Base-by-base conservation (phyloP, 2,329 filamentous ascomycete species). In the Rhinocladiella similis region DNA sequence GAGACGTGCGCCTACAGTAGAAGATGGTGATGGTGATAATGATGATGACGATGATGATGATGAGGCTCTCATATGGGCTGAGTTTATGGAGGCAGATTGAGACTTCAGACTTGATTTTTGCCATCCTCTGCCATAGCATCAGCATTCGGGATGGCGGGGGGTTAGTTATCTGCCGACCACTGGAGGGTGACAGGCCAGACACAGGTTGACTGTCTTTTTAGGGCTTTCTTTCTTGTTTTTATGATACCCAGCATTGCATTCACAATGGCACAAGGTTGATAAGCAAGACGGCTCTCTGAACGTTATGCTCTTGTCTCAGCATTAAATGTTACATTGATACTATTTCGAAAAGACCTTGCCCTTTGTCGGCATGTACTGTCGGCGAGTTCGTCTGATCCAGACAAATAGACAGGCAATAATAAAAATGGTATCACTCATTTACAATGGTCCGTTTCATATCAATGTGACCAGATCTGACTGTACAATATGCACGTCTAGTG, bases 161-260 rank as follows among this genome's bases (percentile, higher is more conserved):
- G 16, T 14, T 45, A 46, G 35, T 14, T 27, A 33, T 33, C 3
- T 29, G 20, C 20, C 46, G 29, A 12, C 29, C 6, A 33, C 3
- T 33, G 3, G 29, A 33, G 6, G 29, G 29, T 6, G 3, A 33
- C 29, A 33, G 29, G 10, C 29, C 29, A 12, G 29, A 33, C 29
- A 33, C 10, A 33, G 29, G 29, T 33, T 33, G 29, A 33, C 10
- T 33, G 29, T 33, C 10, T 33, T 33, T 12, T 33, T 12, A 3
- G 6, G 6, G 12, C 3, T 19, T 5, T 41, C 16, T 16, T 41
- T 5, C 10, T 22, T 36, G 50, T 48, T 47, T 36, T 54, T 13
- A 52, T 42, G 57, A 59, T 59, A 56, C 57, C 57, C 53, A 59
- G 48, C 33, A 46, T n/a, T 29, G 43, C 43, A 19, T 47, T 47